Evolutionary conservation across 306 rosid genomes (phyloP).

Genomic region (Dalbergia oliveri): DNA sequence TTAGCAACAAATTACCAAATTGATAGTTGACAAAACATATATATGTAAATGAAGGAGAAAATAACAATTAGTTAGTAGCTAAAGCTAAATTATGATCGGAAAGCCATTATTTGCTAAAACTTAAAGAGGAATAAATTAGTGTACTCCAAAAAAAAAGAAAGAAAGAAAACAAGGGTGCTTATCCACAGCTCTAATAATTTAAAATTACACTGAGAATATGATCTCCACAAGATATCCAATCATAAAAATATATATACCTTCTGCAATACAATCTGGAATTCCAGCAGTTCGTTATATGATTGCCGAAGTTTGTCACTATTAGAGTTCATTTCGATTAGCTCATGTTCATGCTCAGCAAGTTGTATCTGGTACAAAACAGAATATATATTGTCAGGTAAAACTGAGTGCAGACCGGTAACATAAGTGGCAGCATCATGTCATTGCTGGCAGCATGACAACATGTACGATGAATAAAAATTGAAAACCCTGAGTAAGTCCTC

Average conservation of each 20-base stretch:
- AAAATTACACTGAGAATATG: constrained; percentile 28
- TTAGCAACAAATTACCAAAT: constrained; percentile 22
- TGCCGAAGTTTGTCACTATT: constrained; percentile 89
- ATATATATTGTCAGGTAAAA: constrained; percentile 49
- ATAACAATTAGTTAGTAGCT: background rate
- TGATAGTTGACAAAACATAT: constrained; percentile 19
- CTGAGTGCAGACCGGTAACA: constrained; percentile 31
- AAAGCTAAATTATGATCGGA: constrained; percentile 30
- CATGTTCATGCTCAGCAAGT: constrained; percentile 96
- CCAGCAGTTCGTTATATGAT: constrained; percentile 95
- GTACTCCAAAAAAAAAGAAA: constrained; percentile 11
- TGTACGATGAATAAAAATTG: constrained; percentile 40
- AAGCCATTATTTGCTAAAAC: constrained; percentile 28
- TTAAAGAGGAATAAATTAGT: constrained; percentile 11
- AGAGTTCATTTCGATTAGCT: constrained; percentile 90
- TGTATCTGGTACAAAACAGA: constrained; percentile 65
- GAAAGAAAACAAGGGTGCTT: background rate
- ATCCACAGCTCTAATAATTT: constrained; percentile 24
- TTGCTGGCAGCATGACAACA: constrained; percentile 39
- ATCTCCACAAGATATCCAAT: constrained; percentile 32
- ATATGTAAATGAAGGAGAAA: constrained; percentile 3
- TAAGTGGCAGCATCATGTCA: constrained; percentile 31
- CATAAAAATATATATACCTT: constrained; percentile 63
- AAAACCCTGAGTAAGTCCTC: constrained; percentile 39
- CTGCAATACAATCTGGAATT: constrained; percentile 94